Evolutionary conservation across 2,329 filamentous ascomycete genomes (phyloP).

Genomic region (Ascochyta pisi): DNA sequence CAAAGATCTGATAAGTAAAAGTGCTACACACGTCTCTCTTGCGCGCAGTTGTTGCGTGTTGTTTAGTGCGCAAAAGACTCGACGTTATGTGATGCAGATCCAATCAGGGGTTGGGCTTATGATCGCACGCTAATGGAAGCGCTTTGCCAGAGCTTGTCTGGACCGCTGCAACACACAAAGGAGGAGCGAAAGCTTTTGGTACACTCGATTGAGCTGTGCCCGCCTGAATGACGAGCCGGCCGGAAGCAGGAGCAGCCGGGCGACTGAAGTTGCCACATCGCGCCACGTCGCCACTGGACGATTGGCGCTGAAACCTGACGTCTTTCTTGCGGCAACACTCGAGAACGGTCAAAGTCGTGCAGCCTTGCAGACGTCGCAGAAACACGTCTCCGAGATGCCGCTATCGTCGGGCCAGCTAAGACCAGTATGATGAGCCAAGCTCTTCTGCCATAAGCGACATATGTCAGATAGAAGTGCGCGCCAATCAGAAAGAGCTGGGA

Average conservation of each 20-base stretch:
- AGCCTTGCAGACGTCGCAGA: background rate
- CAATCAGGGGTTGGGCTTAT: slow-evolving; percentile 1
- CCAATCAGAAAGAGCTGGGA: slow-evolving; percentile 14
- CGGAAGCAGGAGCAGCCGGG: background rate
- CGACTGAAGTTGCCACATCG: background rate
- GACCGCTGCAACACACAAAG: background rate
- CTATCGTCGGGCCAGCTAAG: background rate
- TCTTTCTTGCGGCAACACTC: background rate
- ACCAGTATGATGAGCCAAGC: background rate
- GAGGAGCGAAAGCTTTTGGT: background rate
- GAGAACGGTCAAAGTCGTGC: background rate
- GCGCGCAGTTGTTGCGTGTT: background rate
- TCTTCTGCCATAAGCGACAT: slow-evolving; percentile 3
- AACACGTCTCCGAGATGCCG: slow-evolving; percentile 1
- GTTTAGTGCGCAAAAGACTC: background rate
- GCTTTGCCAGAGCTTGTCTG: slow-evolving; percentile 4
- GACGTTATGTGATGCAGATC: background rate
- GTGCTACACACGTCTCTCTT: background rate
- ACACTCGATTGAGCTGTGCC: background rate
- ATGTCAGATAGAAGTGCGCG: slow-evolving; percentile 10
- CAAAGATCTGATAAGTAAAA: background rate
- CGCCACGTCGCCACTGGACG: background rate
- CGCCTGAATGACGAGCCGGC: background rate
- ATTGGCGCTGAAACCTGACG: slow-evolving; percentile 2
- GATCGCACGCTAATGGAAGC: background rate